Percentiles rank a stretch among this genome's conserved stretches.
Conservation (phyloP, 495 filamentous ascomycete genomes). For the Penicillium alfredii region DNA sequence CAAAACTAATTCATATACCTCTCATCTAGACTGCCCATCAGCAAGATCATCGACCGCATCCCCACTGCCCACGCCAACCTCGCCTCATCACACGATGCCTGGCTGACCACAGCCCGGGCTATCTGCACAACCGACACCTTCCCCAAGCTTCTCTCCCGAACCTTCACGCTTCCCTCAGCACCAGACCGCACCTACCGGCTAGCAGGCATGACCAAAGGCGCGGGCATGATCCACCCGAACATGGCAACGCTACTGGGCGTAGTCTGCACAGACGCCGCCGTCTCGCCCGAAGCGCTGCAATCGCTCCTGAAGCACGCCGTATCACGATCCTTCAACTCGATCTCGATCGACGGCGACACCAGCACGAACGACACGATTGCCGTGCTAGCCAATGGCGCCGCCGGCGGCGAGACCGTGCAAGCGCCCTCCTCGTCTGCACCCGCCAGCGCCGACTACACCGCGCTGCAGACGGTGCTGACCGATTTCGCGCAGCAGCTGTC, state of each 20-base stretch:
- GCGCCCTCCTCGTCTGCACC: constrained; percentile 42
- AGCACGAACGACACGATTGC: constrained; percentile 96
- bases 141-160: constrained; percentile 84
- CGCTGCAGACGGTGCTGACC: constrained; percentile 63
- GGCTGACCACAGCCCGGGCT: constrained; percentile 79
- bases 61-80: constrained; percentile 66
- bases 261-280: constrained; percentile 86
- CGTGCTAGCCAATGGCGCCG: constrained; percentile 89
- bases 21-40: constrained; percentile 67
- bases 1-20: background rate
- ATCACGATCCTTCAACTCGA: constrained; percentile 89
- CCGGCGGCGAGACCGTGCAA: constrained; percentile 53
- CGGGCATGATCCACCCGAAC: constrained; percentile 99
- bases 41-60: constrained; percentile 79
- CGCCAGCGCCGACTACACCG: constrained; percentile 55
- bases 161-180: constrained; percentile 80
- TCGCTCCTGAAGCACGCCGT: constrained; percentile 67
- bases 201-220: constrained; percentile 95
- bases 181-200: constrained; percentile 68
- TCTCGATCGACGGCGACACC: constrained; percentile 94
- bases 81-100: constrained; percentile 71
- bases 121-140: constrained; percentile 99
- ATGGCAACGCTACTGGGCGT: constrained; percentile 96
- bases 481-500: constrained; percentile 77
- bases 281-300: constrained; percentile 62